Evolutionary conservation across 164 flowering plant genomes (phyloP).

Genomic region (Malania oleifera): DNA sequence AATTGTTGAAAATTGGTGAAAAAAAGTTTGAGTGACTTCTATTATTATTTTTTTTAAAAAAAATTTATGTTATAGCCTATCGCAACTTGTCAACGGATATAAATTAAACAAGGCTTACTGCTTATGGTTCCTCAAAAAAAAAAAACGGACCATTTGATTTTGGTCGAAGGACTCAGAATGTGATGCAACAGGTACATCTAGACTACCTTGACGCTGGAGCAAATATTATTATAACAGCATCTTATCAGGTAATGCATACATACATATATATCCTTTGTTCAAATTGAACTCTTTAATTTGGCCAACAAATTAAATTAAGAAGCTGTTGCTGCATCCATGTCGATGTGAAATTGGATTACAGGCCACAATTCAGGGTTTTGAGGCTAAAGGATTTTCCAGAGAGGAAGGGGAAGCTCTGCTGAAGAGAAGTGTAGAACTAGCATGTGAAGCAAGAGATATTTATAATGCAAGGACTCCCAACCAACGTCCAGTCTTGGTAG

Average conservation of each 20-base stretch:
- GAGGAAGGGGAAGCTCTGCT: slow-evolving; percentile 50
- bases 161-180: neutral
- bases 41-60: too few species aligned
- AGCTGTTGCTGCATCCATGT: too few species aligned
- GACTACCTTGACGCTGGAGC: slow-evolving; percentile 65
- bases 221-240: slow-evolving; percentile 41
- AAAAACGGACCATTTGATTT: too few species aligned
- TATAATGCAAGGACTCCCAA: slow-evolving; percentile 16
- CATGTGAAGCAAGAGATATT: slow-evolving; percentile 50
- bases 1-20: too few species aligned
- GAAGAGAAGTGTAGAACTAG: slow-evolving; percentile 50
- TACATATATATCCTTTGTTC: neutral
- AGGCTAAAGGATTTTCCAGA: slow-evolving; percentile 45
- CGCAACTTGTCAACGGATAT: too few species aligned
- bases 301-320: too few species aligned
- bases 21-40: too few species aligned
- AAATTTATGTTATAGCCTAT: too few species aligned
- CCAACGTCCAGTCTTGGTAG: slow-evolving; percentile 43
- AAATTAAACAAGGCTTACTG: too few species aligned
- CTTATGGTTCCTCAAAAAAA: too few species aligned
- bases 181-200: slow-evolving; percentile 40
- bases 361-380: slow-evolving; percentile 68
- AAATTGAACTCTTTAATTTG: too few species aligned
- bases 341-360: slow-evolving; percentile 8
- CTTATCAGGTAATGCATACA: slow-evolving; percentile 46